Conservation (phyloP, 352 stramenopile genomes). For the Globisporangium radiosum region DNA sequence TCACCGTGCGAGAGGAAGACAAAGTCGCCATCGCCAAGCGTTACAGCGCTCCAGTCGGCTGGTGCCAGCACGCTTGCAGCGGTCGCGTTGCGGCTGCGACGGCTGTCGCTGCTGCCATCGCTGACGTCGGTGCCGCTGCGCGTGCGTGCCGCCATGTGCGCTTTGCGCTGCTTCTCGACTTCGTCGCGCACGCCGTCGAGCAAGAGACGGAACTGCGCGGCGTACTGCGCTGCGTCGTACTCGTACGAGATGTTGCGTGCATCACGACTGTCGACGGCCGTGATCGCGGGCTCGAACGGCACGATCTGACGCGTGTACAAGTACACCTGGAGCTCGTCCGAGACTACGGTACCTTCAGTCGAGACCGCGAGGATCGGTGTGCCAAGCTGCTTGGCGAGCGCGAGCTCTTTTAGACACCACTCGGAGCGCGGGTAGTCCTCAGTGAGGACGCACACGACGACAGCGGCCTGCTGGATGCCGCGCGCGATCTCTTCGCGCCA, state of each 20-base stretch:
- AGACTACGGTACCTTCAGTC: slow-evolving; percentile 44
- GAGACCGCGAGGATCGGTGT: slow-evolving; percentile 68
- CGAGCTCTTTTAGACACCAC: slow-evolving; percentile 30
- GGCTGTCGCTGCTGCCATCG: neutral
- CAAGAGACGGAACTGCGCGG: slow-evolving; percentile 67
- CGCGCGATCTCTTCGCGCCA: slow-evolving; percentile 80
- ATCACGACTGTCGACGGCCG: slow-evolving; percentile 43
- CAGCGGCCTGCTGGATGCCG: slow-evolving; percentile 65
- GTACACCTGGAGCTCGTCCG: slow-evolving; percentile 79
- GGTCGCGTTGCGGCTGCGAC: neutral
- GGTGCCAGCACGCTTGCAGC: slow-evolving; percentile 8
- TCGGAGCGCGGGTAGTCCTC: slow-evolving; percentile 58
- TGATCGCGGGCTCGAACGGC: slow-evolving; percentile 69
- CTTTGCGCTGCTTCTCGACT: slow-evolving; percentile 70
- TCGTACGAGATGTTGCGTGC: slow-evolving; percentile 54
- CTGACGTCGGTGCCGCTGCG: slow-evolving; percentile 28
- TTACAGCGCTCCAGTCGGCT: slow-evolving; percentile 24
- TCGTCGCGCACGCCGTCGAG: slow-evolving; percentile 79
- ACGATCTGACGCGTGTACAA: slow-evolving; percentile 82
- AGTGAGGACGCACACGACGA: slow-evolving; percentile 68
- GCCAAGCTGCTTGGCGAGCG: slow-evolving; percentile 58
- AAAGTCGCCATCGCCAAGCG: slow-evolving; percentile 29
- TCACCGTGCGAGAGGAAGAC: slow-evolving; percentile 73
- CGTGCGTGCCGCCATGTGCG: slow-evolving; percentile 3
- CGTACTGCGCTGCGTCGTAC: slow-evolving; percentile 59